Evolutionary conservation across 2,329 filamentous ascomycete species (phyloP).

Genomic region (Coniochaeta hoffmannii): DNA sequence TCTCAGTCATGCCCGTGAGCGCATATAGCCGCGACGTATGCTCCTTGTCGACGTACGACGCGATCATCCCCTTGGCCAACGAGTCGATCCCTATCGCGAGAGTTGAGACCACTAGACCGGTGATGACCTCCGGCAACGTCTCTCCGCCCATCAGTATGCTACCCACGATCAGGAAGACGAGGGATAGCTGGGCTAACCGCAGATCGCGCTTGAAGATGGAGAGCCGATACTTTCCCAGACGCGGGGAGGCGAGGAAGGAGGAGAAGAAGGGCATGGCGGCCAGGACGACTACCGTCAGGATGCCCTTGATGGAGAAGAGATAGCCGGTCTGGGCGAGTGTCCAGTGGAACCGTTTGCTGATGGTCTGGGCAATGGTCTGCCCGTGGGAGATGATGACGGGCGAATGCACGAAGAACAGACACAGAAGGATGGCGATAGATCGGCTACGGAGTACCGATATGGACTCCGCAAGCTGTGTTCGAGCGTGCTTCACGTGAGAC

Average conservation of each 20-base stretch:
- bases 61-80: slow-evolving; percentile 14
- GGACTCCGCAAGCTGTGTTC: slow-evolving; percentile 24
- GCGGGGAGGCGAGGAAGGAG: slow-evolving; percentile 14
- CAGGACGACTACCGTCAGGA: slow-evolving; percentile 30
- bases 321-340: slow-evolving; percentile 32
- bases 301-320: slow-evolving; percentile 31
- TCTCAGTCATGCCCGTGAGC: slow-evolving; percentile 19
- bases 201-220: slow-evolving; percentile 17
- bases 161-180: slow-evolving; percentile 12
- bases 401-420: slow-evolving; percentile 29
- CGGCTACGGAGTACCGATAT: slow-evolving; percentile 26
- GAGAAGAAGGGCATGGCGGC: slow-evolving; percentile 27
- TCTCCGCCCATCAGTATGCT: slow-evolving; percentile 13
- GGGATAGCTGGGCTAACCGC: slow-evolving; percentile 16
- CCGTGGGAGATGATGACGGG: slow-evolving; percentile 27
- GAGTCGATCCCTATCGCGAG: slow-evolving; percentile 13
- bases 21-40: slow-evolving; percentile 20
- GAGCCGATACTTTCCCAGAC: slow-evolving; percentile 21
- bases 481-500: slow-evolving; percentile 19
- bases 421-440: slow-evolving; percentile 28
- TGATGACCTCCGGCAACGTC: slow-evolving; percentile 11
- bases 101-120: slow-evolving; percentile 15
- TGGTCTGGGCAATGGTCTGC: slow-evolving; percentile 29
- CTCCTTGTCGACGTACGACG: slow-evolving; percentile 11
- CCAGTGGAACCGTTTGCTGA: slow-evolving; percentile 38